A percentile compares a stretch with the other conserved stretches of the same genome.
Evolutionary conservation across 2,329 filamentous ascomycete species (phyloP).

Genomic region (Fusarium sp.): DNA sequence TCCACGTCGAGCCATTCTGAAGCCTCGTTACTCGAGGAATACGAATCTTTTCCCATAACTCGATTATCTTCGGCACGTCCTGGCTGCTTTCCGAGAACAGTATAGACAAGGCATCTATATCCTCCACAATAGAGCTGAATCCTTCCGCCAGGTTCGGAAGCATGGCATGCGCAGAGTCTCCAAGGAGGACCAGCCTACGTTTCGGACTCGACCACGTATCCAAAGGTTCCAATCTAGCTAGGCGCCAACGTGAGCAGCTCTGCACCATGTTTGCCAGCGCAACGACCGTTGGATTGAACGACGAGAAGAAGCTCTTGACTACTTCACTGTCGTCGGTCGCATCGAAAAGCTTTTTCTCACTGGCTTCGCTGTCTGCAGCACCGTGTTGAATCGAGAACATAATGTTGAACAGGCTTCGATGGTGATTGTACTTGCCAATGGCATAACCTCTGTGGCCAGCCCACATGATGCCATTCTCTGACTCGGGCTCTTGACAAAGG

Average conservation of each 20-base stretch:
- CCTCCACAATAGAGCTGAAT: background rate
- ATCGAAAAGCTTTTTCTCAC: background rate
- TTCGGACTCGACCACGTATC: conserved; percentile 2
- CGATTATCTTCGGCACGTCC: background rate
- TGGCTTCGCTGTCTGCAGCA: background rate
- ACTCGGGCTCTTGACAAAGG: background rate
- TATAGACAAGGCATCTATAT: background rate
- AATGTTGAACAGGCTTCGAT: background rate
- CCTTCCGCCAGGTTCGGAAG: background rate
- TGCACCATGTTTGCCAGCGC: conserved; percentile 1
- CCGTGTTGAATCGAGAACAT: conserved; percentile 16
- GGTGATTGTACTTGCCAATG: conserved; percentile 9
- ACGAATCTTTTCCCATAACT: background rate
- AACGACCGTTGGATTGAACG: background rate
- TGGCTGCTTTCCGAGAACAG: background rate
- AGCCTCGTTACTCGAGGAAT: background rate
- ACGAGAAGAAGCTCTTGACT: background rate
- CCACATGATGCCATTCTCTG: conserved; percentile 10
- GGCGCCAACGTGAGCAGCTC: background rate
- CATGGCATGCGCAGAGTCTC: background rate
- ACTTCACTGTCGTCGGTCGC: background rate
- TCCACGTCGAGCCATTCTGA: background rate
- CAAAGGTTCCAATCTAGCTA: background rate
- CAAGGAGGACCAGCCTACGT: background rate
- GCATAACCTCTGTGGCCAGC: conserved; percentile 4